phyloP scores from a whole-genome alignment of 1,139 yeast species.

The Komagataea norvegica region DNA sequence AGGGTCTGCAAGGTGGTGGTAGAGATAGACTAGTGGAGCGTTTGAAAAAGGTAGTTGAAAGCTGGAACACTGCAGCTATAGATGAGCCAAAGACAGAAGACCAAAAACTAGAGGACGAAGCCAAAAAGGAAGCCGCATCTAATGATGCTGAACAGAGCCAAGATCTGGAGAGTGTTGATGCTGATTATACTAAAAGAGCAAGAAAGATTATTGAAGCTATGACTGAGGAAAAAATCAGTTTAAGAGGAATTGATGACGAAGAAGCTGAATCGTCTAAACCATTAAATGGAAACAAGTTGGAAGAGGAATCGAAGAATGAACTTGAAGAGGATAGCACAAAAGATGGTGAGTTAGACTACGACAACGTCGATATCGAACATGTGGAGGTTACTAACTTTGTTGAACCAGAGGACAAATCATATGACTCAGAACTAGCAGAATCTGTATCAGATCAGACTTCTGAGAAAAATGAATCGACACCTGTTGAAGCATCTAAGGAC shows the following conservation, averaged over 20 bases:
- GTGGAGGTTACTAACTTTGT: conserved; percentile 40
- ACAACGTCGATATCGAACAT: conserved; percentile 35
- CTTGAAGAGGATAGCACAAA: conserved; percentile 1
- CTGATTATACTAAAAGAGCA: conserved; percentile 43
- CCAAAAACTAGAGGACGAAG: conserved; percentile 15
- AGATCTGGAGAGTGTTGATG: conserved; percentile 24
- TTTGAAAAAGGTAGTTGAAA: conserved; percentile 41
- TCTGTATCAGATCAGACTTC: conserved; percentile 1
- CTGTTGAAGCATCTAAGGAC: conserved; percentile 14
- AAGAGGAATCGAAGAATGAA: conserved; percentile 2
- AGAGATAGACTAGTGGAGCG: conserved; percentile 53
- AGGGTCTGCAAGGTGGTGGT: conserved; percentile 72
- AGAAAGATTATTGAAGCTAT: conserved; percentile 34
- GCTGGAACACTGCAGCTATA: conserved; percentile 49
- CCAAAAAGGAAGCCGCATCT: conserved; percentile 17
- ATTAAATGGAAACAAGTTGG: not conserved
- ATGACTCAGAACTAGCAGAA: conserved; percentile 9
- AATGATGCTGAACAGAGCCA: conserved; percentile 21
- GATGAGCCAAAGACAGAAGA: conserved; percentile 31
- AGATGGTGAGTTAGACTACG: not conserved
- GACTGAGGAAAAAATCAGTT: conserved; percentile 35
- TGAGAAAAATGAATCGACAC: conserved; percentile 13
- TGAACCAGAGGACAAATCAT: conserved; percentile 17
- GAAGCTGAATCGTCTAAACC: conserved; percentile 7
- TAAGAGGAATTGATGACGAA: conserved; percentile 35